A percentile compares a stretch with the other conserved stretches of the same genome.
These are phyloP conservation scores for Epichloe aotearoae DNA, from an alignment of 2,329 filamentous ascomycete species.

Conservation along the genomic window DNA sequence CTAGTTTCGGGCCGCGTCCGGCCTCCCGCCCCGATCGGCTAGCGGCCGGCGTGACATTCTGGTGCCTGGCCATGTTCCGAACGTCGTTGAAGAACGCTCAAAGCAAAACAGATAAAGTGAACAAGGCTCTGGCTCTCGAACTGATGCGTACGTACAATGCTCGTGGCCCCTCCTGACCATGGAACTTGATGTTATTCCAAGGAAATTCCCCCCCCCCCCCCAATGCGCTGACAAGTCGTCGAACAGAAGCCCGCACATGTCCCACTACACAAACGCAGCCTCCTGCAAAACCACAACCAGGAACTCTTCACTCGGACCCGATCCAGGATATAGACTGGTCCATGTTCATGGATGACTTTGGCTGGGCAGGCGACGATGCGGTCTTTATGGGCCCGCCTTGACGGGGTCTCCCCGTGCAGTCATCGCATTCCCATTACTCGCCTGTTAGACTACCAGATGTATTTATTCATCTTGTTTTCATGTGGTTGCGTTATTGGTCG, in stretches of 20 bases:
- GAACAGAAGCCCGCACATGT: slow-evolving; percentile 1
- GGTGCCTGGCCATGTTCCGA: slow-evolving; percentile 36
- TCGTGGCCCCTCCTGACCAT: no score
- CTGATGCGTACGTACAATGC: slow-evolving; percentile 14
- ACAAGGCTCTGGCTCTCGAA: slow-evolving; percentile 18
- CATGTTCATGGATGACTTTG: slow-evolving; percentile 37
- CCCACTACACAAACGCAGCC: slow-evolving; percentile 2
- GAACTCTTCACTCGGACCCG: slow-evolving; percentile 16
- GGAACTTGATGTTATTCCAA: no score
- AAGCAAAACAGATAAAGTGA: slow-evolving; percentile 18
- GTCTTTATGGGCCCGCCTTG: slow-evolving; percentile 18
- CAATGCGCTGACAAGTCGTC: no score
- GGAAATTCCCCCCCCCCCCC: no score
- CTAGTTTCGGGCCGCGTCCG: slow-evolving; percentile 26
- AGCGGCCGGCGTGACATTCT: slow-evolving; percentile 35
- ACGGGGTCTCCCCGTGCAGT: background rate
- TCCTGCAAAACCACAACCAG: slow-evolving; percentile 10
- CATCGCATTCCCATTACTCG: no score
- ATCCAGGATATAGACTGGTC: slow-evolving; percentile 36
- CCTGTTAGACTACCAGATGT: no score
- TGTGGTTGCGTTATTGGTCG: no score
- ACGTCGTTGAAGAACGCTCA: slow-evolving; percentile 25
- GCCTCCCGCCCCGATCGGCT: slow-evolving; percentile 32
- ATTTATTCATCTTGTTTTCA: no score
- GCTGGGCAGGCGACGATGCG: slow-evolving; percentile 24